phyloP scores from a whole-genome alignment of 495 filamentous ascomycete species.

The Trichoderma gamsii region DNA sequence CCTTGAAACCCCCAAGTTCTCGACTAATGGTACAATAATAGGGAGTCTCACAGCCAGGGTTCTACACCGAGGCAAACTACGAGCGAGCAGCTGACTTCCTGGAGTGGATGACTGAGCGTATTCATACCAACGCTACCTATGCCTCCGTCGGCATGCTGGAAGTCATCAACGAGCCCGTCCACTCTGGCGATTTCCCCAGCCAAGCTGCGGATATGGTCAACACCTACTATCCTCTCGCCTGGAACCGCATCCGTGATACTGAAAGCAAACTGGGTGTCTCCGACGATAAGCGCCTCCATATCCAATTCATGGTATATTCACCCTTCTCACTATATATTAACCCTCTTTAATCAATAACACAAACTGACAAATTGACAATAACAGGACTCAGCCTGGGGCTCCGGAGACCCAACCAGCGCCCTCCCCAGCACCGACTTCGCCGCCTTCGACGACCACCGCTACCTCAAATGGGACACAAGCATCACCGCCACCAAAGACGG shows the following conservation, averaged over 20 bases:
- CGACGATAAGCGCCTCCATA: slow-evolving; percentile 22
- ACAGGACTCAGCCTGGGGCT: slow-evolving; percentile 29
- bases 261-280: slow-evolving; percentile 21
- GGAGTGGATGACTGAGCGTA: slow-evolving; percentile 51
- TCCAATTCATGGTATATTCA: slow-evolving; percentile 28
- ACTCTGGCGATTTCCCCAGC: slow-evolving; percentile 28
- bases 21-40: not conserved
- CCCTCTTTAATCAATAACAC: not conserved
- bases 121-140: slow-evolving; percentile 41
- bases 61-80: slow-evolving; percentile 52
- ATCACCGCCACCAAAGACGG: slow-evolving; percentile 36
- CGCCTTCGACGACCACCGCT: slow-evolving; percentile 39
- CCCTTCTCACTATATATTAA: not conserved
- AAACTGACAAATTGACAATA: slow-evolving; percentile 17
- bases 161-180: slow-evolving; percentile 55
- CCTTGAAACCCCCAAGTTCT: not conserved
- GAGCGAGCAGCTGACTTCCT: slow-evolving; percentile 53
- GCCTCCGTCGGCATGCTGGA: slow-evolving; percentile 52
- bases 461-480: slow-evolving; percentile 46
- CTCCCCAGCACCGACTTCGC: slow-evolving; percentile 23
- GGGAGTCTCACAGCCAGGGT: slow-evolving; percentile 34
- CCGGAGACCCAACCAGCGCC: slow-evolving; percentile 25
- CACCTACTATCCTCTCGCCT: slow-evolving; percentile 26
- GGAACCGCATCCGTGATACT: slow-evolving; percentile 23
- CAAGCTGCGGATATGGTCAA: slow-evolving; percentile 18